These are phyloP conservation scores for Oryza longistaminata DNA, from an alignment of 176 grass and related monocot genomes.

Conservation along the genomic window DNA sequence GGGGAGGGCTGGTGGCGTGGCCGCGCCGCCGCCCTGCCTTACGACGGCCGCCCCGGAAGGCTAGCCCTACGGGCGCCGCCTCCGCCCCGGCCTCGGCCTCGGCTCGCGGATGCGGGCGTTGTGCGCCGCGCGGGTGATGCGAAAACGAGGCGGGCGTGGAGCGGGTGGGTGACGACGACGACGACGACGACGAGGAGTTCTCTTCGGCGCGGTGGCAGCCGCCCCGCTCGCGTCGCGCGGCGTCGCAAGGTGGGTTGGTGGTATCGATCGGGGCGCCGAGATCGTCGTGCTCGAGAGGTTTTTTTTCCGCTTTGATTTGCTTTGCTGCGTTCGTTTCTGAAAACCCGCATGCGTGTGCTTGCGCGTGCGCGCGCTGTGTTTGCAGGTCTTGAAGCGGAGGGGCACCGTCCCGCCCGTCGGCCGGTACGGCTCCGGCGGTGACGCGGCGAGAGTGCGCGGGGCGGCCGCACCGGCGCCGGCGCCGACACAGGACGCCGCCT, in stretches of 20 bases:
- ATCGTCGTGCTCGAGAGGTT: background rate
- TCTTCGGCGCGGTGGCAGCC: background rate
- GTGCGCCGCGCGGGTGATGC: slow-evolving; percentile 11
- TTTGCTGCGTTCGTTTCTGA: background rate
- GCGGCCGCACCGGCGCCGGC: background rate
- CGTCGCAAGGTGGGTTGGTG: background rate
- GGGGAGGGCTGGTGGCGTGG: background rate
- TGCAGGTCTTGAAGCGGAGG: slow-evolving; percentile 37
- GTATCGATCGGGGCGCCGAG: background rate
- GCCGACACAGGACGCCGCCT: background rate
- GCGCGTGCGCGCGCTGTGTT: background rate
- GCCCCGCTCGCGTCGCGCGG: slow-evolving; percentile 10
- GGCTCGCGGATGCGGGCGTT: background rate
- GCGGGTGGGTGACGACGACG: background rate
- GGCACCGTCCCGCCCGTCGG: slow-evolving; percentile 31
- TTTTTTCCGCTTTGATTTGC: background rate
- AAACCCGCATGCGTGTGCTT: background rate
- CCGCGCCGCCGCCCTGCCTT: background rate
- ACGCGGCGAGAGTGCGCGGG: background rate
- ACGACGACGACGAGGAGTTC: background rate
- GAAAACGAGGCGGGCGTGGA: background rate
- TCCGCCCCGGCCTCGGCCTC: background rate
- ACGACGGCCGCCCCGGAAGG: background rate
- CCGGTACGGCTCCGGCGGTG: slow-evolving; percentile 34
- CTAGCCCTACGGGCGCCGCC: background rate